Evolutionary conservation across 495 filamentous ascomycete genomes (phyloP).

Genomic region (Pyronema domesticum): DNA sequence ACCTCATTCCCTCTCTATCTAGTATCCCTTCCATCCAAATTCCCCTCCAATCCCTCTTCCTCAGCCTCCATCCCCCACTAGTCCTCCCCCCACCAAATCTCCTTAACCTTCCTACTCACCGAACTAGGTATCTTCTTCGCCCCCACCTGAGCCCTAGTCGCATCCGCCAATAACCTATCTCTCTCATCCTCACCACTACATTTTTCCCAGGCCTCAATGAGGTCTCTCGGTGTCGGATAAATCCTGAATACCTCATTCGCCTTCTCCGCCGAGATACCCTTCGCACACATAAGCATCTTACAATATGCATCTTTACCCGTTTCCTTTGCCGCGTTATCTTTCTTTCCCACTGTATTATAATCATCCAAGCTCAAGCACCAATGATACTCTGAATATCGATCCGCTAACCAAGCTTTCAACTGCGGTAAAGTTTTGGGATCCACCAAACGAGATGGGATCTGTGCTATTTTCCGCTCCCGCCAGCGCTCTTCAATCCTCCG

Average conservation of each 20-base stretch:
- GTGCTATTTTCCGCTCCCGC: slow-evolving; percentile 23
- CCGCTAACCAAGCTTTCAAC: slow-evolving; percentile 38
- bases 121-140: slow-evolving; percentile 48
- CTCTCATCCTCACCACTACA: slow-evolving; percentile 31
- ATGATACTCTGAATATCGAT: slow-evolving; percentile 29
- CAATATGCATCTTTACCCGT: slow-evolving; percentile 56
- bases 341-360: slow-evolving; percentile 53
- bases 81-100: slow-evolving; percentile 46
- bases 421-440: slow-evolving; percentile 56
- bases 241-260: slow-evolving; percentile 59
- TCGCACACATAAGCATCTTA: slow-evolving; percentile 78
- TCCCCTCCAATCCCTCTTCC: not conserved
- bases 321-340: slow-evolving; percentile 50
- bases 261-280: slow-evolving; percentile 62
- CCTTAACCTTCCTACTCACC: slow-evolving; percentile 52
- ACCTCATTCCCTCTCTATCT: not conserved
- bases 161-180: slow-evolving; percentile 31
- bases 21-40: not conserved
- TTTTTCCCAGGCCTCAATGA: slow-evolving; percentile 48
- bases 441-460: slow-evolving; percentile 50
- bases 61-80: not conserved
- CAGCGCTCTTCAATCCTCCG: slow-evolving; percentile 36
- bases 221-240: slow-evolving; percentile 54
- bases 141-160: slow-evolving; percentile 40
- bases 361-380: slow-evolving; percentile 55